These are phyloP conservation scores for Murraya paniculata DNA, from an alignment of 345 rosid species.

Conservation along the genomic window DNA sequence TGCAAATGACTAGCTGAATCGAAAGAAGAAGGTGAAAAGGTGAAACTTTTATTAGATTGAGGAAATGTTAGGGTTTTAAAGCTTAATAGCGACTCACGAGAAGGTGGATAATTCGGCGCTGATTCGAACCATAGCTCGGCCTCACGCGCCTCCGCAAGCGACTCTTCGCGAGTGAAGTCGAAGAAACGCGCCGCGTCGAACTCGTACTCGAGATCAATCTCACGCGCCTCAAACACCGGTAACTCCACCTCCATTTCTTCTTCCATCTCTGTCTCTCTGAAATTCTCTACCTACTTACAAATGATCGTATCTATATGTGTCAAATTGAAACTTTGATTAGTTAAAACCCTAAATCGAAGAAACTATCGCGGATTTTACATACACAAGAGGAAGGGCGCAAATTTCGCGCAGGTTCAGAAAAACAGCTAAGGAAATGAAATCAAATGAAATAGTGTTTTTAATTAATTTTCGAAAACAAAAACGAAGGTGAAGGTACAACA, in stretches of 20 bases:
- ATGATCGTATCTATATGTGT: neutral
- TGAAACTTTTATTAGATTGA: neutral
- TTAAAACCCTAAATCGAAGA: conserved; percentile 35
- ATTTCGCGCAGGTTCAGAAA: conserved; percentile 25
- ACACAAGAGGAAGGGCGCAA: conserved; percentile 23
- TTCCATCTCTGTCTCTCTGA: conserved; percentile 26
- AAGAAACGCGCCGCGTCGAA: conserved; percentile 78
- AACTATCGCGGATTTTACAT: conserved; percentile 18
- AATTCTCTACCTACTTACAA: neutral
- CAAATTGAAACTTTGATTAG: conserved; percentile 5
- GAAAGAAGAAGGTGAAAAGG: neutral
- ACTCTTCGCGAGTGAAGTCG: conserved; percentile 76
- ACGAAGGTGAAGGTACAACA: conserved; percentile 31
- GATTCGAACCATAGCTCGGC: conserved; percentile 79
- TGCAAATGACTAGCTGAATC: neutral
- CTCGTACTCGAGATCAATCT: conserved; percentile 84
- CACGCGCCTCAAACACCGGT: conserved; percentile 67
- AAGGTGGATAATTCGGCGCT: conserved; percentile 74
- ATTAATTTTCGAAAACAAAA: conserved; percentile 5
- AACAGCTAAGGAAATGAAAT: conserved; percentile 17
- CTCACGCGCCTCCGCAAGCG: conserved; percentile 46
- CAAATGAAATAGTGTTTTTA: neutral
- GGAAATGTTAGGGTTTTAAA: conserved; percentile 15
- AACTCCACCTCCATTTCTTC: conserved; percentile 44
- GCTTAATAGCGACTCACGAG: conserved; percentile 61